Evolutionary conservation across 1,284 basidiomycete genomes (phyloP).

Genomic region (Pterula multifida): DNA sequence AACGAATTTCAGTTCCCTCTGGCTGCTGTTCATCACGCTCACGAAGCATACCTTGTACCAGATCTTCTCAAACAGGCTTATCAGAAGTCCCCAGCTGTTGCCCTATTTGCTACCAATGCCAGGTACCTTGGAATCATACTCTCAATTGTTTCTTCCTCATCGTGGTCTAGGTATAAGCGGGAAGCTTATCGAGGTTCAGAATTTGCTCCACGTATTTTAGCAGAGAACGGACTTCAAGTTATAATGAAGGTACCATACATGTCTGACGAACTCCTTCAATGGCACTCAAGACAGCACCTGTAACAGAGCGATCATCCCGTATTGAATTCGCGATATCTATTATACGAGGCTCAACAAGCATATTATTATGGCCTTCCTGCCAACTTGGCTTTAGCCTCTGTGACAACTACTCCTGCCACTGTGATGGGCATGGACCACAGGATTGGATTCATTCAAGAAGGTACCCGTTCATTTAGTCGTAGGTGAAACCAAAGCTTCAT

Average conservation of each 20-base stretch:
- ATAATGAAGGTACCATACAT: conserved; percentile 37
- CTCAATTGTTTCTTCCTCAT: not conserved
- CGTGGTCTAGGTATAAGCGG: conserved; percentile 41
- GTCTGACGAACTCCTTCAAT: not conserved
- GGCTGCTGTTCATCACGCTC: conserved; percentile 55
- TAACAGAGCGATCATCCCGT: conserved; percentile 43
- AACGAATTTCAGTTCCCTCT: conserved; percentile 59
- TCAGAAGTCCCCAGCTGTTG: conserved; percentile 37
- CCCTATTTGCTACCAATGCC: conserved; percentile 41
- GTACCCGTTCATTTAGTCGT: conserved; percentile 9
- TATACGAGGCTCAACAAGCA: conserved; percentile 68
- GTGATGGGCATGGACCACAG: conserved; percentile 59
- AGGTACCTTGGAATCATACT: conserved; percentile 8
- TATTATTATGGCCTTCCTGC: conserved; percentile 48
- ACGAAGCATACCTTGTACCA: conserved; percentile 52
- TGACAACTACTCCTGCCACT: conserved; percentile 56
- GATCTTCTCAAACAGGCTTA: conserved; percentile 45
- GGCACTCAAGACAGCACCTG: not conserved
- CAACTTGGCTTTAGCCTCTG: conserved; percentile 40
- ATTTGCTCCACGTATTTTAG: conserved; percentile 39
- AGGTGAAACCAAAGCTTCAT: not conserved
- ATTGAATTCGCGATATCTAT: conserved; percentile 53
- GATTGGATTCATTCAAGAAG: conserved; percentile 45
- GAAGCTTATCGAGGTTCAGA: conserved; percentile 60
- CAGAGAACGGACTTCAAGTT: conserved; percentile 47